Conservation (phyloP, 1,284 basidiomycete genomes). For the Meira miltonrushii region DNA sequence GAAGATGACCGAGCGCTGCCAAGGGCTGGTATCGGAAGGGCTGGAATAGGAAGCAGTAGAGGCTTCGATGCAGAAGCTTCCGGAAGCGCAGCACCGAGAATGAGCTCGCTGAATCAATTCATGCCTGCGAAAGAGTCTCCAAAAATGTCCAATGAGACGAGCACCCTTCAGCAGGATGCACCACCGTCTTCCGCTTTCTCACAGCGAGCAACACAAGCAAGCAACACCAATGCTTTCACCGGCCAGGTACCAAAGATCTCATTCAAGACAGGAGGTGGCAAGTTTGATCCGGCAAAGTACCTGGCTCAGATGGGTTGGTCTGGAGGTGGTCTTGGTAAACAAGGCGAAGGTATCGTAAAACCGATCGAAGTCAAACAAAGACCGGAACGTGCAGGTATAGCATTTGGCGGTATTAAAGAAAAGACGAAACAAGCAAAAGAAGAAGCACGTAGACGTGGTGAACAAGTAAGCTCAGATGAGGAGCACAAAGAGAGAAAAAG, state of each 20-base stretch:
- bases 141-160: no score
- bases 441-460: slow-evolving; percentile 33
- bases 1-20: background rate
- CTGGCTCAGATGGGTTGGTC: slow-evolving; percentile 50
- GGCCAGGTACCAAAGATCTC: slow-evolving; percentile 21
- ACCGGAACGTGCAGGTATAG: slow-evolving; percentile 47
- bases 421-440: slow-evolving; percentile 42
- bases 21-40: slow-evolving; percentile 21
- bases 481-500: slow-evolving; percentile 4
- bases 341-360: slow-evolving; percentile 46
- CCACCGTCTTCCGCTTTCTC: slow-evolving; percentile 22
- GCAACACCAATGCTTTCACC: background rate
- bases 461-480: slow-evolving; percentile 24
- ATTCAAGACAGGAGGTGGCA: slow-evolving; percentile 22
- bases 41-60: slow-evolving; percentile 11
- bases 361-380: slow-evolving; percentile 50
- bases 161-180: slow-evolving; percentile 4
- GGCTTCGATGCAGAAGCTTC: slow-evolving; percentile 11
- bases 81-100: background rate
- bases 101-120: slow-evolving; percentile 3
- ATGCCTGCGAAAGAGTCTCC: slow-evolving; percentile 20
- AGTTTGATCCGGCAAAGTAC: slow-evolving; percentile 46
- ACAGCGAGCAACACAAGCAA: slow-evolving; percentile 2
- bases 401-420: slow-evolving; percentile 48
- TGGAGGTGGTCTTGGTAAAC: slow-evolving; percentile 46